Conservation (phyloP, 2,329 filamentous ascomycete genomes). For the Hypoxylon sp. region DNA sequence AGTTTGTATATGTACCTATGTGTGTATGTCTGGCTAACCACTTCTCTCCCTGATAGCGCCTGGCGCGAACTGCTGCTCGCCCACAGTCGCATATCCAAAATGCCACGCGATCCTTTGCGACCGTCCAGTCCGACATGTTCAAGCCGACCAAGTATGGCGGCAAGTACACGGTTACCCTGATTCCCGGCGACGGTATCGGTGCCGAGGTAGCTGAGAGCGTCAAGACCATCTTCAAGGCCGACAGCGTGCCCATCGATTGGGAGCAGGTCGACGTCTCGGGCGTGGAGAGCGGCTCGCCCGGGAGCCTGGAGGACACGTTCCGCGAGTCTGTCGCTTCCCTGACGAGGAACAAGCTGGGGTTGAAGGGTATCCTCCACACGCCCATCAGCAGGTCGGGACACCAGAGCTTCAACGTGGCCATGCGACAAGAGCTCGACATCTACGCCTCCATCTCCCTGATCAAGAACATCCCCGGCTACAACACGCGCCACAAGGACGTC, state of each 20-base stretch:
- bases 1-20: background rate
- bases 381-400: conserved; percentile 96
- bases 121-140: conserved; percentile 93
- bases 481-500: conserved; percentile 96
- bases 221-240: conserved; percentile 99
- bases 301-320: conserved; percentile 94
- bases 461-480: conserved; percentile 99
- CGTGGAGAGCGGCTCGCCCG: conserved; percentile 78
- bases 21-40: background rate
- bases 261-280: conserved; percentile 97
- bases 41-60: conserved; percentile 52
- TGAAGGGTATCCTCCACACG: conserved; percentile 99
- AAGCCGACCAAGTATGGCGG: conserved; percentile 98
- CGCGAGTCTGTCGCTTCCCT: conserved; percentile 93
- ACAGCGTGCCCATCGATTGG: conserved; percentile 98
- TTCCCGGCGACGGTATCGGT: conserved; percentile 98
- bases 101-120: conserved; percentile 71
- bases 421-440: conserved; percentile 99
- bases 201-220: conserved; percentile 97
- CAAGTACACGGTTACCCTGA: conserved; percentile 98
- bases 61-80: conserved; percentile 58
- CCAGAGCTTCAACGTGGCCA: conserved; percentile 99
- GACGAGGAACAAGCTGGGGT: conserved; percentile 96
- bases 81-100: conserved; percentile 53
- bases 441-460: conserved; percentile 97